These are phyloP conservation scores for Populus hybrid DNA, from an alignment of 441 rosid genomes.

Conservation along the genomic window DNA sequence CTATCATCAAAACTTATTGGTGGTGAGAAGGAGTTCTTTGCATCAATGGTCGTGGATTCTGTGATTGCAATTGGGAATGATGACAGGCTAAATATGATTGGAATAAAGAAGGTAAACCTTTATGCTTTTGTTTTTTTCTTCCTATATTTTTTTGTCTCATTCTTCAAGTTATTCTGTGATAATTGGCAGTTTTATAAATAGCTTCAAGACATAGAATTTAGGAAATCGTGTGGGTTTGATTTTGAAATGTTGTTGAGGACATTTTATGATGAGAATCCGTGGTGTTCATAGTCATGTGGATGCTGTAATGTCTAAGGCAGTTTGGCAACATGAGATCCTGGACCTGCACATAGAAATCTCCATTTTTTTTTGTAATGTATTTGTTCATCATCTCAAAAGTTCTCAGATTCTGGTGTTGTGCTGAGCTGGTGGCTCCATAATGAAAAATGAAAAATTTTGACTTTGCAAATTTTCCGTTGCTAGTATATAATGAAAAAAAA, in stretches of 20 bases:
- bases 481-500: neutral
- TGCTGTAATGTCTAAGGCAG: neutral
- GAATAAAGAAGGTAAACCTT: slow-evolving; percentile 73
- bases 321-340: neutral
- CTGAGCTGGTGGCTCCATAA: neutral
- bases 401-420: neutral
- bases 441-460: neutral
- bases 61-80: slow-evolving; percentile 80
- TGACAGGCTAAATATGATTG: slow-evolving; percentile 82
- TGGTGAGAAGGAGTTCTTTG: slow-evolving; percentile 95
- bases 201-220: neutral
- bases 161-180: neutral
- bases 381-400: neutral
- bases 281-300: neutral
- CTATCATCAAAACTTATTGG: slow-evolving; percentile 96
- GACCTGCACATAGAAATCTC: neutral
- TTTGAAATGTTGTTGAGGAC: neutral
- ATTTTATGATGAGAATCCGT: neutral
- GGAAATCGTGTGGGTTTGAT: neutral
- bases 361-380: too few relatives aligned
- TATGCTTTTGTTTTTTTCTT: neutral
- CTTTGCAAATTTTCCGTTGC: neutral
- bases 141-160: neutral
- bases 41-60: slow-evolving; percentile 93
- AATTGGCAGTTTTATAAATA: neutral